These are phyloP conservation scores for Ogataea methanolica DNA, from an alignment of 805 yeast species.

Conservation along the genomic window DNA sequence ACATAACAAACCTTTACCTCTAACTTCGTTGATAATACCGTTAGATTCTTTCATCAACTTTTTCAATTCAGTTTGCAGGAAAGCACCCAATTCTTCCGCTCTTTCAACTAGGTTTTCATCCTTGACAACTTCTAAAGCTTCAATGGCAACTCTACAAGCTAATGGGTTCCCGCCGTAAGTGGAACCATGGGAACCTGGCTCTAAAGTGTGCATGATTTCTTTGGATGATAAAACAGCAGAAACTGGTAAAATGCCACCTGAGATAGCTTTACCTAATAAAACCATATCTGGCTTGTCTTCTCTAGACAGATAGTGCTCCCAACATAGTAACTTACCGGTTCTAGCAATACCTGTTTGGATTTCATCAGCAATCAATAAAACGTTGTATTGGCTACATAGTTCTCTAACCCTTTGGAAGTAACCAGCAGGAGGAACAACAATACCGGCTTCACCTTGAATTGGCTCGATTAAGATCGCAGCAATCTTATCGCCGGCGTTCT, in stretches of 20 bases:
- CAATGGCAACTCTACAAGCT: conserved; percentile 88
- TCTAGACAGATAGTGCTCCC: conserved; percentile 65
- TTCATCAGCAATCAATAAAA: conserved; percentile 90
- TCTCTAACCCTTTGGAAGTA: conserved; percentile 70
- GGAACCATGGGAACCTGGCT: conserved; percentile 96
- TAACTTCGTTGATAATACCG: conserved; percentile 55
- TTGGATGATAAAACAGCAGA: conserved; percentile 87
- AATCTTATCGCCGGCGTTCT: conserved; percentile 78
- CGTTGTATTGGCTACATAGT: conserved; percentile 78
- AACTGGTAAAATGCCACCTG: conserved; percentile 93
- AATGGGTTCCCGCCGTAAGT: conserved; percentile 98
- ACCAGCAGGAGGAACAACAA: conserved; percentile 84
- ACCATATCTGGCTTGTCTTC: conserved; percentile 85
- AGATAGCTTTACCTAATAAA: conserved; percentile 87
- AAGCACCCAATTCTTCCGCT: conserved; percentile 65
- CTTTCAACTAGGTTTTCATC: conserved; percentile 84
- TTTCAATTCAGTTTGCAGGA: conserved; percentile 55
- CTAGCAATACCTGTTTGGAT: conserved; percentile 97
- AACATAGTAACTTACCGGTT: conserved; percentile 91
- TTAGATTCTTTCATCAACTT: conserved; percentile 47
- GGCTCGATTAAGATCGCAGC: conserved; percentile 94
- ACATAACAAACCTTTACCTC: conserved; percentile 83
- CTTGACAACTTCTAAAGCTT: conserved; percentile 84
- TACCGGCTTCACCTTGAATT: conserved; percentile 98
- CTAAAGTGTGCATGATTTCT: conserved; percentile 83